Base-by-base conservation (phyloP, 257 asterid species). In the Solanum tacnaense region DNA sequence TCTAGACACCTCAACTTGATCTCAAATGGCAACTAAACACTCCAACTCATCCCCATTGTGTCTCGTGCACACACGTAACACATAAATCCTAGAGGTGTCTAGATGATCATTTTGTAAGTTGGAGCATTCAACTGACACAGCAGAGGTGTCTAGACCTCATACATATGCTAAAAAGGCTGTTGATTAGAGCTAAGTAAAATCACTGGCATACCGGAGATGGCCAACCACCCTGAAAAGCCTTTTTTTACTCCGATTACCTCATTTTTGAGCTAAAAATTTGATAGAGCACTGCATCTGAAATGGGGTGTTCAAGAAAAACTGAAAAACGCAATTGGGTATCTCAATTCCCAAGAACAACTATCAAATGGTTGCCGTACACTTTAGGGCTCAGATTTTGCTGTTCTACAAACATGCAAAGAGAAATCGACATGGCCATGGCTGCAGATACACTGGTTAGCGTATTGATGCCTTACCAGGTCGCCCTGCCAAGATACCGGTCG, bases 361-460 rank as follows among this genome's bases (percentile, higher is more conserved):
- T 60, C 68, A 60, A 21, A 60, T 60, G 68, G 68, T 3, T 60
- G 68, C 13, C 27, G 13, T 60, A 60, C 68, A 21, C 29, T 21
- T 60, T 21, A 60, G 35, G 88, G 87, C 88, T 88, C 88, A 62
- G 88, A 89, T 87, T 46, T 75, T 34, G 39, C 34, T 46, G 49
- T 70, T 78, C 65, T 56, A 49, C 56, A 60, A 71, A 32, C 15
- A 58, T 41, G 86, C 76, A 44, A 87, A 41, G 58, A 84, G 70
- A 81, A 68, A 41, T 49, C 31, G 16, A 58, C 39, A 32, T 13
- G 83, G 86, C 89, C 92, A 90, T 86, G 89, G 88, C 90, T 88
- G 89, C 92, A 76, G 41, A 60, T 60, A 86, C 35, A 46, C 84
- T 65, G 10, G 39, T 6, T 15, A 15, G 65, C 38, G 3, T 7